phyloP scores from a whole-genome alignment of 2,329 filamentous ascomycete genomes.

The Aspergillus fumigatiaffinis region DNA sequence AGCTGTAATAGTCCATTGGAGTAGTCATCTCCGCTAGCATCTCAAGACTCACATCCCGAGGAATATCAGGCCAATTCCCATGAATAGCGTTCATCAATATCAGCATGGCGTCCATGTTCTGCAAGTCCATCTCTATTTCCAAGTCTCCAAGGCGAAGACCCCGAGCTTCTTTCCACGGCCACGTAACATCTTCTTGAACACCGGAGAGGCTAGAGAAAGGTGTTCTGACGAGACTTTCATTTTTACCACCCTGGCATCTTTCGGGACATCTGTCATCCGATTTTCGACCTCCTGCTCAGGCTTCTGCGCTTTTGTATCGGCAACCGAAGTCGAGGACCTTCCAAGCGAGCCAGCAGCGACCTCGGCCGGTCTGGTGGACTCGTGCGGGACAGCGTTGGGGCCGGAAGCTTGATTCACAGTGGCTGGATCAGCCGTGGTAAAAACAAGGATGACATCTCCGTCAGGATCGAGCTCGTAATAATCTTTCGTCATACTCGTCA shows the following conservation, averaged over 20 bases:
- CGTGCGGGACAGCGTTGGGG: too few species aligned
- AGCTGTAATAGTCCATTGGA: background rate
- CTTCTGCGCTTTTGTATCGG: too few species aligned
- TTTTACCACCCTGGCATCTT: too few species aligned
- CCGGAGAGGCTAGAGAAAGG: background rate
- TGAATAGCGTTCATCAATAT: background rate
- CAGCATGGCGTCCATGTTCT: background rate
- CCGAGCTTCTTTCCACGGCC: background rate
- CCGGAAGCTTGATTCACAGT: too few species aligned
- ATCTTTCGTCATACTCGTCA: background rate
- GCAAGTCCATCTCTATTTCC: background rate
- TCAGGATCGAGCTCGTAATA: background rate
- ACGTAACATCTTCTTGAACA: background rate
- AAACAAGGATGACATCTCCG: background rate
- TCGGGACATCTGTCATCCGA: too few species aligned
- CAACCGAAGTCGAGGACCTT: too few species aligned
- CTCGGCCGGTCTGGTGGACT: too few species aligned
- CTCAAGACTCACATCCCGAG: background rate
- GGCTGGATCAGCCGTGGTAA: background rate
- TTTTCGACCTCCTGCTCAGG: too few species aligned
- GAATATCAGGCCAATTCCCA: background rate
- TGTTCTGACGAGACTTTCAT: background rate
- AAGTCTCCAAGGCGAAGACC: background rate
- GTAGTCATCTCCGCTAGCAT: background rate
- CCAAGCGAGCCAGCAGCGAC: too few species aligned